A percentile compares a stretch with the other conserved stretches of the same genome.
Evolutionary conservation across 345 rosid species (phyloP).

Genomic region (Eucalyptus dawsonii): DNA sequence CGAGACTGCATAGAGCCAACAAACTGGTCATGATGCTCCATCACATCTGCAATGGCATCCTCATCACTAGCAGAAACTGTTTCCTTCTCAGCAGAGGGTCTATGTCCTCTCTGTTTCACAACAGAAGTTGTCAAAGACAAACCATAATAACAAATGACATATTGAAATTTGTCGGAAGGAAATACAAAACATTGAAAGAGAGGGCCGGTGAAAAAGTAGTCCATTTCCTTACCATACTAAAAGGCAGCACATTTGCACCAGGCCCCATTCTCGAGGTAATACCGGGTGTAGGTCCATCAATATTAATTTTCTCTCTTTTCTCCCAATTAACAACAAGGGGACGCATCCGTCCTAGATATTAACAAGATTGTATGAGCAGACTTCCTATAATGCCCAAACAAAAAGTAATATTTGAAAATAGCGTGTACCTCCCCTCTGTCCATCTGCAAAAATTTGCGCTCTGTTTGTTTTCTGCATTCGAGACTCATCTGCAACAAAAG

Average conservation of each 20-base stretch:
- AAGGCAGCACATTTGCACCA: constrained; percentile 24
- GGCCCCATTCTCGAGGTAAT: constrained; percentile 27
- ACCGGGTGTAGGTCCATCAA: constrained; percentile 34
- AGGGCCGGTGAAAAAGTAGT: background rate
- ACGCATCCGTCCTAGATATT: constrained; percentile 50
- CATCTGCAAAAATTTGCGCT: constrained; percentile 37
- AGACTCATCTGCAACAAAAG: constrained; percentile 19
- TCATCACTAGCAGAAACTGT: constrained; percentile 47
- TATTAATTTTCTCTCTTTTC: constrained; percentile 58
- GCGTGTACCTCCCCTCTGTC: constrained; percentile 57
- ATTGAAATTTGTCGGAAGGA: background rate
- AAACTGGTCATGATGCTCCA: constrained; percentile 80
- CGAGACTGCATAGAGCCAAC: constrained; percentile 91
- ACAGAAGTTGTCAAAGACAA: background rate
- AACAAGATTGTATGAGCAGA: background rate
- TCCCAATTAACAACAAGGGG: constrained; percentile 56
- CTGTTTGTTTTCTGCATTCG: constrained; percentile 37
- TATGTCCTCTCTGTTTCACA: constrained; percentile 47
- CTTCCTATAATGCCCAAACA: background rate
- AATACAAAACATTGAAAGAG: background rate
- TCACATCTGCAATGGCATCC: constrained; percentile 51
- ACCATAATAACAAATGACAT: background rate
- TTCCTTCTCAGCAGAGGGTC: constrained; percentile 42
- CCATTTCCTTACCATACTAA: constrained; percentile 29
- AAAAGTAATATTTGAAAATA: background rate